These are phyloP conservation scores for Poterioochromonas sp. DNA, from an alignment of 352 stramenopile species.

Conservation along the genomic window DNA sequence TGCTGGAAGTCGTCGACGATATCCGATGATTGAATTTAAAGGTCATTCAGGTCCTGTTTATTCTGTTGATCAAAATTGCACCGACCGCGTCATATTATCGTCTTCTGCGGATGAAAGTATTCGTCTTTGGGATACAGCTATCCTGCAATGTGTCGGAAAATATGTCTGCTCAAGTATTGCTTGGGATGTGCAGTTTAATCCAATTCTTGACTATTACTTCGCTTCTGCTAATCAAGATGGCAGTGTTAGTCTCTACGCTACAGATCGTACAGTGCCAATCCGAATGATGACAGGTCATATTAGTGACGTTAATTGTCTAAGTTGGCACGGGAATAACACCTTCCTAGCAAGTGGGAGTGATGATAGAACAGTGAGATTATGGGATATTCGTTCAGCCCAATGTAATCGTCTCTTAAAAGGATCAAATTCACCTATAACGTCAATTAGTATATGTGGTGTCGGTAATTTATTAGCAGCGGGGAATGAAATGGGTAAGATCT, in stretches of 20 bases:
- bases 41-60: neutral
- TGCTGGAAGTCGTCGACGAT: neutral
- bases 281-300: constrained; percentile 11
- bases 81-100: neutral
- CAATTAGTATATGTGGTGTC: neutral
- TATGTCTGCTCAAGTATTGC: neutral
- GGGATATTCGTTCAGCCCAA: constrained; percentile 57
- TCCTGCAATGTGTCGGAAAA: constrained; percentile 2
- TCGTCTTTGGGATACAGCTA: constrained; percentile 1
- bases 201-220: constrained; percentile 23
- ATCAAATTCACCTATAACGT: neutral
- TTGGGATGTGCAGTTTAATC: neutral
- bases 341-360: constrained; percentile 66
- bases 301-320: constrained; percentile 17
- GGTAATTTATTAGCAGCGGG: constrained; percentile 15
- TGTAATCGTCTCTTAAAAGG: neutral
- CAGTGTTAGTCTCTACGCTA: neutral
- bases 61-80: neutral
- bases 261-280: neutral
- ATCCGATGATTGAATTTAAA: neutral
- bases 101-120: constrained; percentile 8
- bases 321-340: constrained; percentile 44
- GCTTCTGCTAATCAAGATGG: neutral
- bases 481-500: constrained; percentile 5
- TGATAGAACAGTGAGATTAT: constrained; percentile 79